Conservation (phyloP, 345 rosid genomes). For the Noccaea caerulescens region DNA sequence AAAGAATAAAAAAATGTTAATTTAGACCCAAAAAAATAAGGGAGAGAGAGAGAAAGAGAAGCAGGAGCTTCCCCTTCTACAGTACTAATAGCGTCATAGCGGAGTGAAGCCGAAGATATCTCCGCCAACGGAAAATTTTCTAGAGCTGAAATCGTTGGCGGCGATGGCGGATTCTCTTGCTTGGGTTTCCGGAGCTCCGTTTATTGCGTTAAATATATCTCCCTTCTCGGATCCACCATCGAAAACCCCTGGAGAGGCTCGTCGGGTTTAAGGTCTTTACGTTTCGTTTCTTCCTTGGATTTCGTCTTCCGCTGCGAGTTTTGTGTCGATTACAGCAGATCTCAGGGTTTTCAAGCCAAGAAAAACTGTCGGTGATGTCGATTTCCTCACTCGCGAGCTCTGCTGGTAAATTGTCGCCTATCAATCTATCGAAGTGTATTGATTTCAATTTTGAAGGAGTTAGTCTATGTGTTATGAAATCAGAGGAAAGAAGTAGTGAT, state of each 20-base stretch:
- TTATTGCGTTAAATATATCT: slow-evolving; percentile 33
- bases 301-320: slow-evolving; percentile 36
- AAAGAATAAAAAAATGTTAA: neutral
- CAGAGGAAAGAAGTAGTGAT: neutral
- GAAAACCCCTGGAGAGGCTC: slow-evolving; percentile 33
- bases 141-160: slow-evolving; percentile 42
- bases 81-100: slow-evolving; percentile 45
- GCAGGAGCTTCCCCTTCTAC: slow-evolving; percentile 37
- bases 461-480: slow-evolving; percentile 2
- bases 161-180: slow-evolving; percentile 53
- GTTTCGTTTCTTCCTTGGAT: slow-evolving; percentile 22
- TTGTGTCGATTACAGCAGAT: slow-evolving; percentile 30
- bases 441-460: slow-evolving; percentile 10
- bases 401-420: slow-evolving; percentile 32
- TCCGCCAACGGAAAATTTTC: slow-evolving; percentile 50
- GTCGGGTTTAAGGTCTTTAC: slow-evolving; percentile 30
- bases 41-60: neutral
- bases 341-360: slow-evolving; percentile 29
- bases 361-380: slow-evolving; percentile 45
- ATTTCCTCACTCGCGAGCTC: slow-evolving; percentile 36
- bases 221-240: slow-evolving; percentile 51
- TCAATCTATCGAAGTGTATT: neutral
- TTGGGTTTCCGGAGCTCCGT: slow-evolving; percentile 47
- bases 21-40: too few species aligned
- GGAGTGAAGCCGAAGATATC: slow-evolving; percentile 57